Evolutionary conservation across 371 early-diverging fungal genomes (phyloP).

Genomic region (Mortierella sp.): DNA sequence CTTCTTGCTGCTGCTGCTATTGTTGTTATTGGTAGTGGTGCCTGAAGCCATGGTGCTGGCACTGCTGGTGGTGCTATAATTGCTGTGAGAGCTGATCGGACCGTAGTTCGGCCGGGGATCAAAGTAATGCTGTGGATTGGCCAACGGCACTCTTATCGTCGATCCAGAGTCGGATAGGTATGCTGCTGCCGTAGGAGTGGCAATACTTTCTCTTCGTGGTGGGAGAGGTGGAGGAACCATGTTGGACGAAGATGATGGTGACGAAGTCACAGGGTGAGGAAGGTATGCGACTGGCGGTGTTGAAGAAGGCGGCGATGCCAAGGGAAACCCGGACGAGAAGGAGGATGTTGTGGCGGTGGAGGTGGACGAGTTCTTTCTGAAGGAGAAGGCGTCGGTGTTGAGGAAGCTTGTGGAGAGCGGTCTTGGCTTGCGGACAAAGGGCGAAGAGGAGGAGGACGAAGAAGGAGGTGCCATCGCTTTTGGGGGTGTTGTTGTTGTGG

Average conservation of each 20-base stretch:
- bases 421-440: conserved; percentile 7
- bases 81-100: conserved; percentile 5
- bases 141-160: not conserved
- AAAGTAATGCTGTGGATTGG: not conserved
- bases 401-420: conserved; percentile 24
- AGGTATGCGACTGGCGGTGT: not conserved
- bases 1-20: not conserved
- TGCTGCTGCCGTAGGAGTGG: not conserved
- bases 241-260: not conserved
- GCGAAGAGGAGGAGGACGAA: not conserved
- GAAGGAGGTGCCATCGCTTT: not conserved
- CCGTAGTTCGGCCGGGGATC: conserved; percentile 7
- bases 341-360: not conserved
- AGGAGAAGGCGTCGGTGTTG: conserved; percentile 18
- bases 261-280: not conserved
- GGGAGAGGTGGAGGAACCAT: not conserved
- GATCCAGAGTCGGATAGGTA: not conserved
- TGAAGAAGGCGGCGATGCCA: not conserved
- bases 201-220: not conserved
- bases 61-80: conserved; percentile 2
- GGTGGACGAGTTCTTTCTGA: conserved; percentile 25
- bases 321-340: not conserved
- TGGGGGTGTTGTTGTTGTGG: not conserved
- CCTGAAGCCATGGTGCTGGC: not conserved
- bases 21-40: not conserved